Evolutionary conservation across 2,329 filamentous ascomycete species (phyloP), one percentile per base, ranked within the genome.

Genomic region (Monilinia polystroma): DNA sequence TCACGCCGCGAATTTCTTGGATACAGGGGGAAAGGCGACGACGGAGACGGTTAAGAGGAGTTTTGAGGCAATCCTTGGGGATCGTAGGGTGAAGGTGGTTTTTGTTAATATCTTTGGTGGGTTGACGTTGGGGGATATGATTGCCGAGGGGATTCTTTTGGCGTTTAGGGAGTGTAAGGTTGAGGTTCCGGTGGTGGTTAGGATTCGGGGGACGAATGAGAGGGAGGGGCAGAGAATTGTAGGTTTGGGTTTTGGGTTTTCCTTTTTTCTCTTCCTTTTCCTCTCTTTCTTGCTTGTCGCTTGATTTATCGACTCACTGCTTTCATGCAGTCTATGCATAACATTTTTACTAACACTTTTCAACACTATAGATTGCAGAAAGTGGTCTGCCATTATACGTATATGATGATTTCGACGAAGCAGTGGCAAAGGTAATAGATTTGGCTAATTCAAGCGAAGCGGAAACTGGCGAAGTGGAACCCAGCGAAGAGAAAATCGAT

Each of bases 11-110:
- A 97, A 97, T 73, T 96, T 97, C 76, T 83, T 97, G 65, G 93
- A 97, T 76, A 96, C 91, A 0, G 93, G 93, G 38, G 93, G 93
- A 47, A 95, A 96, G 77, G 93, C 93, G 0, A 97, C 92, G 0
- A 85, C 86, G 41, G 87, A 90, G 70, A 96, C 92, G 0, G 92
- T 97, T 71, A 88, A 89, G 75, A 86, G 86, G 66, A 88, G 87
- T 1, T 95, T 96, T 75, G 83, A 87, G 66, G 84, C 93, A 16
- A 86, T 97, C 23, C 80, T 92, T 56, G 80, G 82, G 6, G 92
- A 97, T 72, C 78, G 83, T 2, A 82, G 91, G 41, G 91, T 96
- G 10, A 88, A 86, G 72, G 87, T 90, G 29, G 83, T 90, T 26
- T 89, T 90, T 72, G 87, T 90, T 41, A 90, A 90, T 70, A 90